These are phyloP conservation scores for Sclerotinia trifoliorum DNA, from an alignment of 2,329 filamentous ascomycete species.

Conservation along the genomic window DNA sequence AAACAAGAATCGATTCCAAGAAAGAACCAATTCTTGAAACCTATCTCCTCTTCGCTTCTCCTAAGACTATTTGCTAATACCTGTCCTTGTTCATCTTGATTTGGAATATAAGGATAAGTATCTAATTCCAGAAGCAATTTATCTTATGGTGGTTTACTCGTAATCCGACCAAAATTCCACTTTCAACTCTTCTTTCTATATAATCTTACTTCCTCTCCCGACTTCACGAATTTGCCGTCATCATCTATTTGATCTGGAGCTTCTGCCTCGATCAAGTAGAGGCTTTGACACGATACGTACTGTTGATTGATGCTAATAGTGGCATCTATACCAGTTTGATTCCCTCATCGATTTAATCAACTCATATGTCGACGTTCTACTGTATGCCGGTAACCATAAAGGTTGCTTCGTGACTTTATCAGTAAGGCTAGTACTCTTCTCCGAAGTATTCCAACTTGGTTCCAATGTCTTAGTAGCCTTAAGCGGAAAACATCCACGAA, in stretches of 20 bases:
- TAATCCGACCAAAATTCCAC: neutral
- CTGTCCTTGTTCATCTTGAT: neutral
- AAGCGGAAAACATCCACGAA: no score
- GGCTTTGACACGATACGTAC: neutral
- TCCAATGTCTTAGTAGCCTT: no score
- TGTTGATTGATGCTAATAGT: neutral
- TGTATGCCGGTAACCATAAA: neutral
- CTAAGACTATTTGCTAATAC: neutral
- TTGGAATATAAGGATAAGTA: neutral
- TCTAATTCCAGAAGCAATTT: neutral
- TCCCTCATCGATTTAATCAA: neutral
- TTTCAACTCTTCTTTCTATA: neutral
- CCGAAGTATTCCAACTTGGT: no score
- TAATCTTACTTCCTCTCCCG: constrained; percentile 1
- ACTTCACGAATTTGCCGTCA: neutral
- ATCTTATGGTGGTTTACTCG: neutral
- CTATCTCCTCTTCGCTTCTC: neutral
- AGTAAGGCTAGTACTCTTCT: no score
- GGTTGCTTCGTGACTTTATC: no score
- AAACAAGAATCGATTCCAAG: no score
- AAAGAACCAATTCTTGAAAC: neutral
- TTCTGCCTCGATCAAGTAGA: neutral
- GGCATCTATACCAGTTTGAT: neutral
- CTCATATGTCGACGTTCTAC: neutral
- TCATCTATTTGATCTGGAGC: neutral